Base-by-base conservation (phyloP, 2,329 filamentous ascomycete genomes). In the Claviceps pazoutovae region DNA sequence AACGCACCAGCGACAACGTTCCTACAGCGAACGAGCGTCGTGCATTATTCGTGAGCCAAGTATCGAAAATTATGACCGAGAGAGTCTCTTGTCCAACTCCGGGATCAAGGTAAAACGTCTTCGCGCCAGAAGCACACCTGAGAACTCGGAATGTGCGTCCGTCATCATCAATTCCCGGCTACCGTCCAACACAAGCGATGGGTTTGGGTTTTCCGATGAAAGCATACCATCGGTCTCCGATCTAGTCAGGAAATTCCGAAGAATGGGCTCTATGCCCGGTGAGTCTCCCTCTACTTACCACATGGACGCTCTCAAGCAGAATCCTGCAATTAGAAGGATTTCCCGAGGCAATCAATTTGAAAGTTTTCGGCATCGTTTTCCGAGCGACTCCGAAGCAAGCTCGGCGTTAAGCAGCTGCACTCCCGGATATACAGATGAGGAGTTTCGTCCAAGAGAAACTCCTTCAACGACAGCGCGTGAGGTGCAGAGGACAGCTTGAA, bases 241-340 rank as follows among this genome's bases (percentile, higher is more conserved):
- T 44, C 57, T 61, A 6, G 59, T 61, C 21, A 59, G 49, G 30
- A 60, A 58, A 37, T 61, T 61, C 42, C 54, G 58, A 21, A 55
- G 54, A 5, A 56, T 61, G 57, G 54, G 53, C 36, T 56, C 55
- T n/a, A 21, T 46, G 41, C 53, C 54, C 30, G 53, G 47, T 21
- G 26, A 8, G 7, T 23, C 26, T 47, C 51, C 46, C 13, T 38
- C 37, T 37, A 45, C 23, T 5, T 36, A 30, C 9, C n/a, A n/a
- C 38, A 16, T 13, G 39, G 43, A 42, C 21, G 37, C 23, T 4
- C 11, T 21, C 26, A 42, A 26, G 19, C 45, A 41, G 21, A 21
- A 45, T 21, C 39, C 48, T 36, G 44, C 47, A 36, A 52, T 46
- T 11, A 50, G 53, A 46, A 53, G 49, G 34, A 42, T 51, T 36